Evolutionary conservation across 306 rosid species (phyloP), one percentile per base, ranked within the genome.

Genomic region (Gastrolobium bilobum): DNA sequence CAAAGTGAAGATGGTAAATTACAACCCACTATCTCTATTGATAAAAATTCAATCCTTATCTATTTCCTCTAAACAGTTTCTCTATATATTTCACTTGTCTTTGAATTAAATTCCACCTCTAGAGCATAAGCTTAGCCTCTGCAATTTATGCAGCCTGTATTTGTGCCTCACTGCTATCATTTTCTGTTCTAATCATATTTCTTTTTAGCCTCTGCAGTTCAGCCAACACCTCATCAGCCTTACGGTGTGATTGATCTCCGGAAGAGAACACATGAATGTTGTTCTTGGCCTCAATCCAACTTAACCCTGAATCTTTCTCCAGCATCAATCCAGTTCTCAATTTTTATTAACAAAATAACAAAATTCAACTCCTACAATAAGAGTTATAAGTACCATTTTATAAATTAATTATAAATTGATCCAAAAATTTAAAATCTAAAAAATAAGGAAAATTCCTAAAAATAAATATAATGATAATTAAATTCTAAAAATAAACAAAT

Each of bases 251-350:
- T 76, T 80, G 88, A 59, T 89, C 83, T 43, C 97, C 97, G 0
- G 90, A 90, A 76, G 85, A 62, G 83, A 94, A 94, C 38, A 84
- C 88, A 67, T 82, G 90, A 75, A 92, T 67, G 74, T 81, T 84
- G n/a, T 42, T 86, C 77, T 84, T 86, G 69, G 86, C 84, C 81
- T 92, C 97, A 56, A 90, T 84, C 97, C 99, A 91, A 71, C 97
- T 92, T 29, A 91, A 68, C 62, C 95, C 97, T 13, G 95, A 91
- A 79, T 85, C 89, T 78, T 87, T 92, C 48, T 81, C 90, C 54
- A 84, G 15, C 75, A 35, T 81, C 83, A 83, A 43, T 50, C 65
- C 26, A 1, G 26, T 20, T 20, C 0, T 20, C 26, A 20, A 20
- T 20, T 20, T 20, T 20, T 20, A 20, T 20, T n/a, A n/a, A n/a